Percentiles rank a stretch among this genome's conserved stretches.
Evolutionary conservation across 768 basidiomycete genomes (phyloP).

Genomic region (Boletellus sp.): DNA sequence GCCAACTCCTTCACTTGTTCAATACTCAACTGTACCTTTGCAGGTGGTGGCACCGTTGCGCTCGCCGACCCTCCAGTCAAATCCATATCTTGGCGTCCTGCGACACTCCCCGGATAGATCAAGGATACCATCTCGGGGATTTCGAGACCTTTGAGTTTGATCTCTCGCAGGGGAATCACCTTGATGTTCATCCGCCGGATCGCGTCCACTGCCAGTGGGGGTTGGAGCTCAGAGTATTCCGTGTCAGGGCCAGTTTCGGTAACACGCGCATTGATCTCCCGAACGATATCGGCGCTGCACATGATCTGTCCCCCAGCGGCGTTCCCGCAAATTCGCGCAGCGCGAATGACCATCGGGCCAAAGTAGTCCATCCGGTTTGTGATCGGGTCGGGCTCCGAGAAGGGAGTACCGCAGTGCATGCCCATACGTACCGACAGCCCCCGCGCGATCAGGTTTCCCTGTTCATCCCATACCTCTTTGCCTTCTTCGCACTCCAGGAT

Average conservation of each 20-base stretch:
- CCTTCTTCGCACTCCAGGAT: constrained; percentile 93
- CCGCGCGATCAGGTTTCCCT: constrained; percentile 69
- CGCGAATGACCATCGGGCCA: constrained; percentile 92
- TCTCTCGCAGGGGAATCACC: constrained; percentile 78
- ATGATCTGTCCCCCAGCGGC: constrained; percentile 94
- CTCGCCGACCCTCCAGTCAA: constrained; percentile 24
- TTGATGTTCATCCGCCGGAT: constrained; percentile 68
- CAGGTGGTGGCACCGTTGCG: constrained; percentile 7
- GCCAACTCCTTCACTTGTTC: constrained; percentile 73
- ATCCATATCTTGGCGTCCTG: constrained; percentile 63
- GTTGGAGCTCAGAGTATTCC: constrained; percentile 56
- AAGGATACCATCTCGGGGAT: constrained; percentile 83
- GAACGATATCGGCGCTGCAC: constrained; percentile 82
- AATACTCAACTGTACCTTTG: constrained; percentile 63
- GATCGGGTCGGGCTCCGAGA: constrained; percentile 88
- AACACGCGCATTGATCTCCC: constrained; percentile 68
- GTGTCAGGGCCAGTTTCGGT: constrained; percentile 54
- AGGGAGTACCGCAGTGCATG: constrained; percentile 86
- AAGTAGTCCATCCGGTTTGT: constrained; percentile 98
- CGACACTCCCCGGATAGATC: constrained; percentile 73
- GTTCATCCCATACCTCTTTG: constrained; percentile 63
- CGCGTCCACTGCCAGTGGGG: constrained; percentile 63
- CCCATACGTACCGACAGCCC: constrained; percentile 97
- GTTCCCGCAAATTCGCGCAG: constrained; percentile 76
- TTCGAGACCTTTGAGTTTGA: constrained; percentile 93